Evolutionary conservation across 2,329 filamentous ascomycete genomes (phyloP).

Genomic region (Phialophora chinensis): DNA sequence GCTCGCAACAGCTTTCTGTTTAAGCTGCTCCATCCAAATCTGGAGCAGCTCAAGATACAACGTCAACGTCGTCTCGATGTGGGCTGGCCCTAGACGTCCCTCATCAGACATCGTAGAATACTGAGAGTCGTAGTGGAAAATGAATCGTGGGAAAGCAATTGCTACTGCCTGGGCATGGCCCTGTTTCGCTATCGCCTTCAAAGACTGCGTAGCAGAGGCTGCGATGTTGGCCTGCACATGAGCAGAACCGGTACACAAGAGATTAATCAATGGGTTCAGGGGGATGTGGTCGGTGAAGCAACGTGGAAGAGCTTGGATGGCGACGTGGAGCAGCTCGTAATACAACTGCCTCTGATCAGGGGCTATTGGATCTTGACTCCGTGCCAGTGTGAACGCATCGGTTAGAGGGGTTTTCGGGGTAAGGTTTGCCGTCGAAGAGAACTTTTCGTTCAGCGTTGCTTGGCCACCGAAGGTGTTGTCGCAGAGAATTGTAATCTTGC

Average conservation of each 20-base stretch:
- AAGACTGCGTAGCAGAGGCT: conserved; percentile 84
- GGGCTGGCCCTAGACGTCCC: conserved; percentile 89
- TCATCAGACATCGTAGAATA: conserved; percentile 99
- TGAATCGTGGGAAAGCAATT: conserved; percentile 94
- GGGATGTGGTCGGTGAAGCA: conserved; percentile 90
- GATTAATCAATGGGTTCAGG: conserved; percentile 90
- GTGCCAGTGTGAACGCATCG: conserved; percentile 88
- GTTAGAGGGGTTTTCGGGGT: conserved; percentile 91
- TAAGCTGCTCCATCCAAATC: conserved; percentile 98
- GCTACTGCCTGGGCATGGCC: conserved; percentile 93
- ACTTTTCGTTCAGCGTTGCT: conserved; percentile 93
- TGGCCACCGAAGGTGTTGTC: conserved; percentile 97
- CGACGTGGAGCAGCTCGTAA: conserved; percentile 93
- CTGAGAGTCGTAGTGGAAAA: conserved; percentile 97
- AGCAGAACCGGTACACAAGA: conserved; percentile 94
- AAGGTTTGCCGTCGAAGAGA: conserved; percentile 63
- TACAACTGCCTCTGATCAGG: conserved; percentile 90
- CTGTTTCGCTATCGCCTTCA: conserved; percentile 94
- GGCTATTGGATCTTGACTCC: conserved; percentile 77
- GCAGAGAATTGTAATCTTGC: conserved; percentile 94
- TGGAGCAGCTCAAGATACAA: conserved; percentile 92
- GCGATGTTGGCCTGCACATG: conserved; percentile 94
- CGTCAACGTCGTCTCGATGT: conserved; percentile 91
- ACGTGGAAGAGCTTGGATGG: conserved; percentile 92
- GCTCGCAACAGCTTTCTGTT: conserved; percentile 78